Evolutionary conservation across 2,329 filamentous ascomycete species (phyloP).

Genomic region (Aspergillus uvarum): DNA sequence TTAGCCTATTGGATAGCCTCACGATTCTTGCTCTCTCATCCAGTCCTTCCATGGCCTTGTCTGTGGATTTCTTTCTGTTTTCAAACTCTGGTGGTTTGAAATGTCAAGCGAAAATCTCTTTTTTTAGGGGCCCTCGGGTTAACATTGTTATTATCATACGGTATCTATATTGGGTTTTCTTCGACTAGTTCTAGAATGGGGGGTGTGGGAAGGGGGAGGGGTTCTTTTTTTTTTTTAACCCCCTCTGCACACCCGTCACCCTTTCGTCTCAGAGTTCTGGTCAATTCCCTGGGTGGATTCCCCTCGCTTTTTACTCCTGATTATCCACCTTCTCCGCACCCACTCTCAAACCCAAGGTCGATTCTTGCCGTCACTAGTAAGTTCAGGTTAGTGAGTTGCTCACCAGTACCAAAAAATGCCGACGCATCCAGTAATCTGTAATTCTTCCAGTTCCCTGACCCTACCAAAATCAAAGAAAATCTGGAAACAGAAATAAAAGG

Average conservation of each 20-base stretch:
- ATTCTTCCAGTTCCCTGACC: neutral
- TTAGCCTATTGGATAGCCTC: too few species aligned
- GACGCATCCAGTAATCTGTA: neutral
- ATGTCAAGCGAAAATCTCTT: neutral
- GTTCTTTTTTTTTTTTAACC: neutral
- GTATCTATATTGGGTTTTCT: neutral
- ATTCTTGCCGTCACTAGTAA: neutral
- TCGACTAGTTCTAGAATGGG: neutral
- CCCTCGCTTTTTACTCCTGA: neutral
- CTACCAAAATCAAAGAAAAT: neutral
- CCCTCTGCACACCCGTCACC: neutral
- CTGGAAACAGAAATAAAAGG: conserved; percentile 1
- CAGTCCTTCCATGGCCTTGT: neutral
- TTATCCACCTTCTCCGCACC: conserved; percentile 12
- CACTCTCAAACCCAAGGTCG: conserved; percentile 5
- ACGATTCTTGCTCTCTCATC: neutral
- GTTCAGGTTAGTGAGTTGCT: neutral
- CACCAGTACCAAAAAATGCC: neutral
- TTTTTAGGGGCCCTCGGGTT: neutral
- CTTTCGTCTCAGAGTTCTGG: neutral
- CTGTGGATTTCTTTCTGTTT: neutral
- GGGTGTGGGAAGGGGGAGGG: neutral
- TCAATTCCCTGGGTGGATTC: neutral
- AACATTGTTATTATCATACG: neutral
- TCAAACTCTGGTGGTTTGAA: neutral